Percentiles rank a stretch among this genome's conserved stretches.
phyloP scores from a whole-genome alignment of 1,284 basidiomycete genomes.

The Fomitiporia mediterranea region DNA sequence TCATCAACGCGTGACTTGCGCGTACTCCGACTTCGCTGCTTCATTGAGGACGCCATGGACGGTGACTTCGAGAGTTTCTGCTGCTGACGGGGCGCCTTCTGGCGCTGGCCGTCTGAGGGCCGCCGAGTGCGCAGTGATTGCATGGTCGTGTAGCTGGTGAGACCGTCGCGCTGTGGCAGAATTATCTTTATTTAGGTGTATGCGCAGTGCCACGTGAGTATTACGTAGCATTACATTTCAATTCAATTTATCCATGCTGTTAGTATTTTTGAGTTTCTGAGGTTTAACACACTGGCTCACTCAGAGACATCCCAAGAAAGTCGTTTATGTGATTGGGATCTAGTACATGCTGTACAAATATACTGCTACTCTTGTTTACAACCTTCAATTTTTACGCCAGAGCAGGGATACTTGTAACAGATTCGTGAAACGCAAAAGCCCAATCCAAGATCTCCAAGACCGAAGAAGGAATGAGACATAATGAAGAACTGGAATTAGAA shows the following conservation, averaged over 20 bases:
- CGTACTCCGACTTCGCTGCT: constrained; percentile 27
- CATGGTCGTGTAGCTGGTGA: constrained; percentile 34
- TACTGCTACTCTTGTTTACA: neutral
- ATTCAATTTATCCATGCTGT: no score
- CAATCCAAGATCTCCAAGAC: neutral
- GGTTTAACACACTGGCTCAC: neutral
- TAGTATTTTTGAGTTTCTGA: no score
- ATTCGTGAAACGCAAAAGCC: neutral
- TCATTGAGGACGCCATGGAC: constrained; percentile 40
- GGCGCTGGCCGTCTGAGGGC: constrained; percentile 41
- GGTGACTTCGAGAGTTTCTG: constrained; percentile 32
- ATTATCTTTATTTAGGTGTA: neutral
- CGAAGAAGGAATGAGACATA: neutral
- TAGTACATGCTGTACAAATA: neutral
- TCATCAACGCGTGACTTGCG: constrained; percentile 80
- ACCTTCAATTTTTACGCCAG: neutral
- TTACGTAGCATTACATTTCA: neutral
- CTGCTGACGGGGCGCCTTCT: constrained; percentile 30
- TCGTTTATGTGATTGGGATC: neutral
- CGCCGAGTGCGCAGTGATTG: constrained; percentile 60
- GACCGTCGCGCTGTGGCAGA: neutral
- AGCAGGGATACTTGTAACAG: no score
- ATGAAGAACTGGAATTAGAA: no score
- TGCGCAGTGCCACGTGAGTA: neutral
- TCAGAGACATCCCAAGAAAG: neutral